Evolutionary conservation across 2,329 filamentous ascomycete genomes (phyloP).

Genomic region (Volutella citrinella): DNA sequence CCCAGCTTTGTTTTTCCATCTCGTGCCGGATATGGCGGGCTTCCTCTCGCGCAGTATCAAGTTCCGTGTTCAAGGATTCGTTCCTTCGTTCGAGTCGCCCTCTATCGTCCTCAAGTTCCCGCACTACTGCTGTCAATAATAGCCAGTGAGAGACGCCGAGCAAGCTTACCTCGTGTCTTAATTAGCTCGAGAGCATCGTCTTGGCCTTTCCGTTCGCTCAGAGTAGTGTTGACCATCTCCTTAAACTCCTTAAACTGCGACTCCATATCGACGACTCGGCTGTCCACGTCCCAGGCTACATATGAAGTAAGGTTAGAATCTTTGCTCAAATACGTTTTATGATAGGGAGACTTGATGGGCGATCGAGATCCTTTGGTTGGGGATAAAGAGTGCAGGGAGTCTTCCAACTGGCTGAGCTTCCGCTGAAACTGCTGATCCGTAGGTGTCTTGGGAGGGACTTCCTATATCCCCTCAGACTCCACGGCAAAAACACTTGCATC

Average conservation of each 20-base stretch:
- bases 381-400: slow-evolving; percentile 24
- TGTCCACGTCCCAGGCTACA: slow-evolving; percentile 77
- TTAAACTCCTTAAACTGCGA: slow-evolving; percentile 69
- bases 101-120: slow-evolving; percentile 47
- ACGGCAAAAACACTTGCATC: slow-evolving; percentile 9
- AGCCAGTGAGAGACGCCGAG: background rate
- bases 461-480: slow-evolving; percentile 28
- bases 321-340: slow-evolving; percentile 63
- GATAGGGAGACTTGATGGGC: slow-evolving; percentile 41
- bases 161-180: slow-evolving; percentile 64
- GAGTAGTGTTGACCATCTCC: slow-evolving; percentile 67
- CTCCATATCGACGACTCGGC: slow-evolving; percentile 74
- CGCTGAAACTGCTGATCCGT: slow-evolving; percentile 26
- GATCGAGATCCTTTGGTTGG: slow-evolving; percentile 33
- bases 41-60: slow-evolving; percentile 43
- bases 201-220: slow-evolving; percentile 64
- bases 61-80: slow-evolving; percentile 58
- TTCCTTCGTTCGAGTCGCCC: slow-evolving; percentile 46
- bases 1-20: slow-evolving; percentile 36
- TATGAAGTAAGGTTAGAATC: slow-evolving; percentile 66
- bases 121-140: slow-evolving; percentile 38
- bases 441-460: slow-evolving; percentile 33
- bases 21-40: slow-evolving; percentile 32
- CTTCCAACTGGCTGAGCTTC: slow-evolving; percentile 31
- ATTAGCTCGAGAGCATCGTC: slow-evolving; percentile 73